Base-by-base conservation (phyloP, 768 basidiomycete species). In the Russula griseocarnosa region DNA sequence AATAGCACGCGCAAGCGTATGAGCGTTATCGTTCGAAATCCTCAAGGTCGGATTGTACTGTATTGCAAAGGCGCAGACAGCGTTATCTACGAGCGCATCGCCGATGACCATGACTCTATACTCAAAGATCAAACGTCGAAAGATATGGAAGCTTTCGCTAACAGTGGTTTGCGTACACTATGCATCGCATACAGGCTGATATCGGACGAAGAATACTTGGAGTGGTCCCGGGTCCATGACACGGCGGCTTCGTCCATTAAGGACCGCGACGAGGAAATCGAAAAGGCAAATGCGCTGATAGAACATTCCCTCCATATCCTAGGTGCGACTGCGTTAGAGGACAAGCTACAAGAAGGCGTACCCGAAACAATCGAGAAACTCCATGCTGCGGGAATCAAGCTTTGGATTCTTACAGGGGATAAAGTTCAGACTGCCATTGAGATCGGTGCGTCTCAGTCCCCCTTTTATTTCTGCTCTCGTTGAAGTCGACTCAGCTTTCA, bases 381-480 rank as follows among this genome's bases (percentile, higher is more conserved):
- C 20, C 94, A 97, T 70, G 79, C 83, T 32, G 96, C 96, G 2
- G 96, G 96, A 14, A 97, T 99, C 78, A 99, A 98, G 76, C 74
- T 99, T 2, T 99, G 96, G 96, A 96, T 98, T 74, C 77, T 98
- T 55, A 98, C 96, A 40, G 94, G 95, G 30, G 96, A 99, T 76
- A 99, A 99, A 75, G 80, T 98, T 1, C 95, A 98, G 74, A 99
- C 96, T 0, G 96, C 96, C 16, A 98, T 99, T 71, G 96, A 98
- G 73, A 98, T 99, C 66, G 96, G 82, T 80, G 60, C 18, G 71
- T 69, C 26, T 63, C 50, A 24, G 16, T 36, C 36, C 20, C 16
- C 22, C 14, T 65, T 28, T 22, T 38, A 36, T 34, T 30, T 14
- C n/a, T 34, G 26, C 24, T 34, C 36, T 65, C 40, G n/a, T 62